A percentile compares a stretch with the other conserved stretches of the same genome.
Evolutionary conservation across 1,139 yeast species (phyloP).

Genomic region (Kodamaea anthophila): DNA sequence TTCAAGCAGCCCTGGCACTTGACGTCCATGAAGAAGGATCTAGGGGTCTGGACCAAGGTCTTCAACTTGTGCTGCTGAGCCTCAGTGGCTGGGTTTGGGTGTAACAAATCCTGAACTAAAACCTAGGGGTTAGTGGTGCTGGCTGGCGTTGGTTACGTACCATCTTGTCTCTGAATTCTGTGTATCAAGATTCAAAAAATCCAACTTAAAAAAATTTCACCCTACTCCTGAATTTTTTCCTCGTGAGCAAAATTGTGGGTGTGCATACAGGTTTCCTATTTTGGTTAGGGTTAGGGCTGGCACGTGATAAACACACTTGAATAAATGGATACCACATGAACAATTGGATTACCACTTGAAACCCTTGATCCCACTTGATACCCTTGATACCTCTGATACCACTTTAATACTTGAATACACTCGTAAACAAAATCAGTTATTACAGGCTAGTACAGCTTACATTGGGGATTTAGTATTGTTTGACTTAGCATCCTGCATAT

Average conservation of each 20-base stretch:
- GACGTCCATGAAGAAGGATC: slow-evolving; percentile 99
- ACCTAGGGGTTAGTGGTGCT: slow-evolving; percentile 19
- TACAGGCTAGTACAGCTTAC: too few relatives aligned
- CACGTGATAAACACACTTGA: slow-evolving; percentile 1
- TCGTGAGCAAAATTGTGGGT: slow-evolving; percentile 5
- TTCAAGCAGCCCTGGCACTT: slow-evolving; percentile 99
- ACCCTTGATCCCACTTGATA: too few relatives aligned
- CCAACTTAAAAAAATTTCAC: slow-evolving; percentile 9
- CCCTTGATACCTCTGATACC: too few relatives aligned
- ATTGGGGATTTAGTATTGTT: too few relatives aligned
- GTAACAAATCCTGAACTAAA: slow-evolving; percentile 46
- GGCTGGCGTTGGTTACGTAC: slow-evolving; percentile 6
- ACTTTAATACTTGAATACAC: too few relatives aligned
- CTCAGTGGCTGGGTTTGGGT: slow-evolving; percentile 97
- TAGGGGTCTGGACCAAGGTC: slow-evolving; percentile 95
- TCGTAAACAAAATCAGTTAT: too few relatives aligned
- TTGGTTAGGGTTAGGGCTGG: slow-evolving; percentile 6
- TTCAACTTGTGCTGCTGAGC: slow-evolving; percentile 95
- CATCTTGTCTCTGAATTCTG: slow-evolving; percentile 11
- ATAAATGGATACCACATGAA: too few relatives aligned
- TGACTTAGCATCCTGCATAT: too few relatives aligned
- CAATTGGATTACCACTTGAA: too few relatives aligned
- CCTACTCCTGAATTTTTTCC: slow-evolving; percentile 4
- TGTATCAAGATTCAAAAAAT: slow-evolving; percentile 8
- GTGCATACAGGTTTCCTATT: slow-evolving; percentile 4